These are phyloP conservation scores for Stereum hirsutum DNA, from an alignment of 1,284 basidiomycete species.

Conservation along the genomic window DNA sequence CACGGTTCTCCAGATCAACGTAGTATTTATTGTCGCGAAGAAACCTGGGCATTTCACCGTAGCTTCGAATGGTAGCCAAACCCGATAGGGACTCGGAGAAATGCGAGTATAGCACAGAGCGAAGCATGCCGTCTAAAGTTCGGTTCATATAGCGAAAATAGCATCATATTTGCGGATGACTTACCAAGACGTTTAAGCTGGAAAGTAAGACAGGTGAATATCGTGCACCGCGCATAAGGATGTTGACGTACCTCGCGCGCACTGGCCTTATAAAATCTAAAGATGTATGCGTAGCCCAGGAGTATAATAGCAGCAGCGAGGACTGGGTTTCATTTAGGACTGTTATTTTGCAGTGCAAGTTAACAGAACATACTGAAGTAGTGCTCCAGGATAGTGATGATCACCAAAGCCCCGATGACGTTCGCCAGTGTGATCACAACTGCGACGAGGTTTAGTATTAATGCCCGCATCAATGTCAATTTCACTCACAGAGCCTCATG, in stretches of 20 bases:
- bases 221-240: slow-evolving; percentile 2
- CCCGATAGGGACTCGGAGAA: slow-evolving; percentile 87
- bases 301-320: slow-evolving; percentile 58
- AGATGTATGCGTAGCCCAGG: slow-evolving; percentile 52
- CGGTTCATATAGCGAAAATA: too few species aligned
- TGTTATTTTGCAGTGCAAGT: neutral
- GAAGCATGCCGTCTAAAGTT: slow-evolving; percentile 50
- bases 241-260: slow-evolving; percentile 62
- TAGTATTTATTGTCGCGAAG: slow-evolving; percentile 62
- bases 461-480: neutral
- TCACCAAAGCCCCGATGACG: slow-evolving; percentile 68
- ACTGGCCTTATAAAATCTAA: slow-evolving; percentile 79
- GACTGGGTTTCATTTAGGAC: slow-evolving; percentile 19
- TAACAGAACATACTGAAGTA: slow-evolving; percentile 49
- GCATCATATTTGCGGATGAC: too few species aligned
- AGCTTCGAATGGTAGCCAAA: slow-evolving; percentile 82
- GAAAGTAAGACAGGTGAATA: neutral
- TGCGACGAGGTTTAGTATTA: slow-evolving; percentile 45
- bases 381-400: slow-evolving; percentile 72
- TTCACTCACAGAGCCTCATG: neutral
- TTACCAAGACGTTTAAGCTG: slow-evolving; percentile 38
- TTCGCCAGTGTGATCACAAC: slow-evolving; percentile 53
- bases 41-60: slow-evolving; percentile 67
- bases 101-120: slow-evolving; percentile 70
- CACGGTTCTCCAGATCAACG: slow-evolving; percentile 85